A percentile compares a stretch with the other conserved stretches of the same genome.
These are phyloP conservation scores for Fusarium liriodendri DNA, from an alignment of 2,329 filamentous ascomycete species.

Conservation along the genomic window DNA sequence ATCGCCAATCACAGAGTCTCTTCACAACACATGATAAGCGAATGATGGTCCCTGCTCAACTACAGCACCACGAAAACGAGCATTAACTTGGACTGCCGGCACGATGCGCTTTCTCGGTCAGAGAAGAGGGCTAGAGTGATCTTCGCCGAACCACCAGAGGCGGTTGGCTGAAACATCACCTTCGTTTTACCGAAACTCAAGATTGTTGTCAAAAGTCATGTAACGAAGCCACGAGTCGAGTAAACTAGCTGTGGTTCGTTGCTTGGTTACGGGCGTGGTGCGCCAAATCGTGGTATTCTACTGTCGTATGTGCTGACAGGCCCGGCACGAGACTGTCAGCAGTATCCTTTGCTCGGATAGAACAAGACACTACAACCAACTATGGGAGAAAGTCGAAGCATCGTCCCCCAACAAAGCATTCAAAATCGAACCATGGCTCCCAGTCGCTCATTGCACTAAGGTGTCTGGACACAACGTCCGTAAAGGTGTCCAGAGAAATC, in stretches of 20 bases:
- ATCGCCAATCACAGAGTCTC: constrained; percentile 14
- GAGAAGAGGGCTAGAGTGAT: constrained; percentile 14
- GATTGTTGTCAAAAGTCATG: neutral
- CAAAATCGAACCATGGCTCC: constrained; percentile 77
- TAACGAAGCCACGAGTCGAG: neutral
- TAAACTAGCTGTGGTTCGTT: neutral
- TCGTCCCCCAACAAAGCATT: constrained; percentile 82
- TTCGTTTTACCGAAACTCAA: neutral
- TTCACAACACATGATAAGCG: constrained; percentile 12
- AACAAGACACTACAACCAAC: neutral
- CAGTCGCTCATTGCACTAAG: constrained; percentile 90
- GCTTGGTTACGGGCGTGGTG: neutral
- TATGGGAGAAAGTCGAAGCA: constrained; percentile 49
- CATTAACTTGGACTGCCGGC: neutral
- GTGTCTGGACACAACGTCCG: constrained; percentile 86
- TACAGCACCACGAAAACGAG: neutral
- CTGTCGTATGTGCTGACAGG: neutral
- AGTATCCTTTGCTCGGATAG: neutral
- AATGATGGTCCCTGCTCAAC: neutral
- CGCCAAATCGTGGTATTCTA: neutral
- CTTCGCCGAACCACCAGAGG: neutral
- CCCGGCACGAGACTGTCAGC: constrained; percentile 1
- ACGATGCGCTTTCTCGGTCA: constrained; percentile 20
- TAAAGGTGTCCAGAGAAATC: constrained; percentile 84
- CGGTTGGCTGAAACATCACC: neutral